Percentiles rank a stretch among this genome's conserved stretches.
Evolutionary conservation across 345 rosid species (phyloP).

Genomic region (Pelargonium nanum): DNA sequence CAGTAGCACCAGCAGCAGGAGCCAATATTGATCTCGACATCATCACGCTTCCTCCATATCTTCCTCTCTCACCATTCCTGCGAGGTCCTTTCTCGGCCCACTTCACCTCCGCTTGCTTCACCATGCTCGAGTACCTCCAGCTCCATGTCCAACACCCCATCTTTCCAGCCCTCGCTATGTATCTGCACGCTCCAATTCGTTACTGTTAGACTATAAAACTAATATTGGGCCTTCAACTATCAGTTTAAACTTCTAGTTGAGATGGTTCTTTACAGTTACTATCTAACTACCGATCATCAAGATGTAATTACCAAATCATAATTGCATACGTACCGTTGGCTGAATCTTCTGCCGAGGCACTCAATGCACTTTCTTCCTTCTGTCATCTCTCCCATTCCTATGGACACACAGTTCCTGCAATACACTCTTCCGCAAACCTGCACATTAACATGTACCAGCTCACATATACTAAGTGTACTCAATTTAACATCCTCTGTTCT

Average conservation of each 20-base stretch:
- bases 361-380: conserved; percentile 58
- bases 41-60: conserved; percentile 9
- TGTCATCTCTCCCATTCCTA: conserved; percentile 57
- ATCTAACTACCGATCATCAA: too few species aligned
- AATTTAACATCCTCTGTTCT: too few species aligned
- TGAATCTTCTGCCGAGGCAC: conserved; percentile 46
- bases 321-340: conserved; percentile 50
- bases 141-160: conserved; percentile 23
- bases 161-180: conserved; percentile 44
- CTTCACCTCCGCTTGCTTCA: conserved; percentile 45
- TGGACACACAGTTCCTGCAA: conserved; percentile 37
- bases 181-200: too few species aligned
- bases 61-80: conserved; percentile 24
- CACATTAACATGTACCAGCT: not conserved
- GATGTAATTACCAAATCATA: not conserved
- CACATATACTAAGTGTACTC: not conserved
- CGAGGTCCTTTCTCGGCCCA: conserved; percentile 71
- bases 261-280: too few species aligned
- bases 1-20: conserved; percentile 5
- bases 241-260: too few species aligned
- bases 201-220: too few species aligned
- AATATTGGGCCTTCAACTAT: too few species aligned
- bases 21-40: conserved; percentile 28
- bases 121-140: conserved; percentile 22
- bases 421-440: conserved; percentile 67